A percentile compares a stretch with the other conserved stretches of the same genome.
These are phyloP conservation scores for Chlamydomonas applanata DNA, from an alignment of 139 green algal species.

Conservation along the genomic window DNA sequence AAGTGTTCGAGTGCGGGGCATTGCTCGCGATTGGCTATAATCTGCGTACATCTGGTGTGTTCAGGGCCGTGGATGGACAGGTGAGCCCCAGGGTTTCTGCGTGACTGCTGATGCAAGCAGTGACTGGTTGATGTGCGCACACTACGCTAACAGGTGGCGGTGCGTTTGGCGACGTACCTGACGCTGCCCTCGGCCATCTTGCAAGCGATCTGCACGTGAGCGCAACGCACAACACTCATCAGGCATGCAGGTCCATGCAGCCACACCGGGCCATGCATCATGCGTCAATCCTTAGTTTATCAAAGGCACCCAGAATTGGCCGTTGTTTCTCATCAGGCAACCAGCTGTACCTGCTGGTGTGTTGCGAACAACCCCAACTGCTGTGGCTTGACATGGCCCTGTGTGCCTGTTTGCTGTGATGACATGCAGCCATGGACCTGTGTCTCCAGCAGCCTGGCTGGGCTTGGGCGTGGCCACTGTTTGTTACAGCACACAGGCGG, in stretches of 20 bases:
- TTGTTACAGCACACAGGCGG: neutral
- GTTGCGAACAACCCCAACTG: too few species aligned
- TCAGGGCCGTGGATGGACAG: too few species aligned
- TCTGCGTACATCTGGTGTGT: too few species aligned
- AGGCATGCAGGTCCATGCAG: neutral
- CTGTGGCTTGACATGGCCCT: too few species aligned
- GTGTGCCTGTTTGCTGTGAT: too few species aligned
- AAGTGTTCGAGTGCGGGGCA: too few species aligned
- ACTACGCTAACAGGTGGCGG: conserved; percentile 3
- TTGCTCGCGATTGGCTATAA: too few species aligned
- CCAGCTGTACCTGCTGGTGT: too few species aligned
- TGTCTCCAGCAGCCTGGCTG: neutral
- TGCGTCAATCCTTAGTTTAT: too few species aligned
- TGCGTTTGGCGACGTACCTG: conserved; percentile 20
- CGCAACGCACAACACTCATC: neutral
- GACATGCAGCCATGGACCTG: neutral
- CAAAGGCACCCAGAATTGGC: too few species aligned
- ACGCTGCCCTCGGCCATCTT: conserved; percentile 40
- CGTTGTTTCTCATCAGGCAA: too few species aligned
- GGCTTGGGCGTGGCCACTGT: conserved; percentile 3
- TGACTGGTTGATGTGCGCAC: neutral
- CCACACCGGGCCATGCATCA: too few species aligned
- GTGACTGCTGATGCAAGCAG: neutral
- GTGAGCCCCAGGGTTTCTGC: neutral
- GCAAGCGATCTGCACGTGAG: conserved; percentile 20